Percentiles rank a stretch among this genome's conserved stretches.
Conservation (phyloP, 148 eudicot genomes). For the Drosera capensis region DNA sequence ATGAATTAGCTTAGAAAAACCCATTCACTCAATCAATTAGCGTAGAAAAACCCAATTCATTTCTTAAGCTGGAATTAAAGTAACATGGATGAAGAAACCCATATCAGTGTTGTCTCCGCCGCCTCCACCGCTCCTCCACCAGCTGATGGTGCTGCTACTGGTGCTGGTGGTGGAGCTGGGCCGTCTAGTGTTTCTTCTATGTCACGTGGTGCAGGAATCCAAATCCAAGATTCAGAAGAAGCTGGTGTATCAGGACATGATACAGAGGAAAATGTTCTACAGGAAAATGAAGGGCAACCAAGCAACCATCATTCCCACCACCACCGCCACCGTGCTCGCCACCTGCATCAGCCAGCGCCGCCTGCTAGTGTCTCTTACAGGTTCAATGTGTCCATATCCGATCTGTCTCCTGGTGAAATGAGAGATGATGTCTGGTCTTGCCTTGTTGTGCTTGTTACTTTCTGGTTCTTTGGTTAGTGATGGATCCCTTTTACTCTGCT, state of each 20-base stretch:
- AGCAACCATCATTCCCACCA: slow-evolving; percentile 3
- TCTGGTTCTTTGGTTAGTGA: slow-evolving; percentile 40
- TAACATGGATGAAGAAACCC: slow-evolving; percentile 19
- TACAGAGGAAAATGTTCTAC: background rate
- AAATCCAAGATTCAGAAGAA: slow-evolving; percentile 10
- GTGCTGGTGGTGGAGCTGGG: background rate
- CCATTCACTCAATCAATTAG: background rate
- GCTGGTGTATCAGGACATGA: slow-evolving; percentile 10
- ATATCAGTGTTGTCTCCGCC: background rate
- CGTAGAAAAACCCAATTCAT: no score
- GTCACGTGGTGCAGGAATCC: slow-evolving; percentile 9
- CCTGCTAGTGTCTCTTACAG: slow-evolving; percentile 8
- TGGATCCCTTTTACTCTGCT: background rate
- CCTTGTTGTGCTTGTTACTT: slow-evolving; percentile 25
- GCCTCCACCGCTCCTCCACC: background rate
- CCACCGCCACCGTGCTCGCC: background rate
- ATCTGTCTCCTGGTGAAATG: slow-evolving; percentile 6
- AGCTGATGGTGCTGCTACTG: background rate
- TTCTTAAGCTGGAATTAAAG: background rate
- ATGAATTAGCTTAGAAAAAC: no score
- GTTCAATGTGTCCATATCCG: slow-evolving; percentile 8
- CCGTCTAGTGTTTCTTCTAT: slow-evolving; percentile 7
- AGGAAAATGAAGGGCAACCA: slow-evolving; percentile 5
- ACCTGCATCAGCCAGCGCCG: slow-evolving; percentile 3
- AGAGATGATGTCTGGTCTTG: slow-evolving; percentile 36